Evolutionary conservation across 139 green algal species (phyloP).

Genomic region (Raphidocelis subcapitata): DNA sequence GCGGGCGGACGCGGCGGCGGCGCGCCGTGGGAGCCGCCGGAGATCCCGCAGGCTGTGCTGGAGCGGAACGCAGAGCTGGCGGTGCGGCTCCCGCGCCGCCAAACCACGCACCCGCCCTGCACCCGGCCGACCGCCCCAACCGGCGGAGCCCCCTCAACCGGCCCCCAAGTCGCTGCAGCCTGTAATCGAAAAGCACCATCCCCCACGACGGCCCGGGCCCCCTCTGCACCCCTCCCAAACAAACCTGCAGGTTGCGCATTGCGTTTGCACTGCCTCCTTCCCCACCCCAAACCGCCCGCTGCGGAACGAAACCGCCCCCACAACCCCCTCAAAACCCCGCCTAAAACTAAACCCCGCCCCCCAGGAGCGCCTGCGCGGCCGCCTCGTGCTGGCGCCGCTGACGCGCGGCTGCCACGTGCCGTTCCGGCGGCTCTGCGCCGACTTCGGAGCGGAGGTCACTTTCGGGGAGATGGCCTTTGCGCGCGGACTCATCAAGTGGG

Average conservation of each 20-base stretch:
- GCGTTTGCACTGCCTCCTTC: no score
- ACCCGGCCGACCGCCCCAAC: background rate
- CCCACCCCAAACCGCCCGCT: no score
- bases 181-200: no score
- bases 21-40: conserved; percentile 1
- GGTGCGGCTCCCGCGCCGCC: background rate
- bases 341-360: conserved; percentile 37
- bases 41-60: conserved; percentile 3
- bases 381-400: conserved; percentile 68
- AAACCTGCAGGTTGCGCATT: background rate
- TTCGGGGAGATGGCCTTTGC: conserved; percentile 84
- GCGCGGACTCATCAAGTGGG: conserved; percentile 55
- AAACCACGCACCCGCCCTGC: background rate
- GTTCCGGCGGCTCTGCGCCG: conserved; percentile 70
- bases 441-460: conserved; percentile 69
- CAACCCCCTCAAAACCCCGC: background rate
- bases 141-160: background rate
- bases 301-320: background rate
- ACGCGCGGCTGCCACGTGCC: conserved; percentile 73
- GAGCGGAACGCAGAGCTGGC: conserved; percentile 3
- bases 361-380: conserved; percentile 34
- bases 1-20: background rate
- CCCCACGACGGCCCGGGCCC: background rate
- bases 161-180: background rate
- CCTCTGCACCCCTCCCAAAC: background rate